Base-by-base conservation (phyloP, 1,284 basidiomycete genomes). In the Fomitopsis betulina region DNA sequence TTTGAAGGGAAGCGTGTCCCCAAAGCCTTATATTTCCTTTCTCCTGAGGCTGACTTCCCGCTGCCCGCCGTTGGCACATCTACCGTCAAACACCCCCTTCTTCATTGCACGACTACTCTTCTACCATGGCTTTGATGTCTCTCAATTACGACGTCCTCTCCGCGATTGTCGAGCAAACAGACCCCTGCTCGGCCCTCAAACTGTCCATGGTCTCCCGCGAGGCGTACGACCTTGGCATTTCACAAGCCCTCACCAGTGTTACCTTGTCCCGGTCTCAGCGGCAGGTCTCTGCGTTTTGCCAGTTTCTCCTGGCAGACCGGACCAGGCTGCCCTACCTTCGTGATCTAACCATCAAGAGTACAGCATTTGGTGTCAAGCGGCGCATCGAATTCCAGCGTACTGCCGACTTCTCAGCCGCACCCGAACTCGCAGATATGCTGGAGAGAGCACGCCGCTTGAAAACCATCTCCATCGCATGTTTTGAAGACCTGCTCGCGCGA, bases 111-210 rank as follows among this genome's bases (percentile, higher is more conserved):
- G 35, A 37, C 40, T 27, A 19, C 27, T 19, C 50, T 7, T 45
- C 43, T 2, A 5, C 19, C 19, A 57, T 60, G 59, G 42, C 57
- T 5, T 23, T 60, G 7, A 56, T 60, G 37, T 51, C 55, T n/a
- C 62, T 63, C 21, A 60, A 64, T 50, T 35, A 57, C 39, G 61
- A 65, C 35, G 53, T 63, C 39, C 58, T 61, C 9, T 51, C 51
- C 25, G 58, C 57, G 25, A 23, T 65, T 25, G 33, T 65, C 1
- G 53, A 51, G 3, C 57, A 58, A 19, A 60, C 61, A 13, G 39
- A 56, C n/a, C 12, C 57, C 1, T 23, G 32, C 15, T 58, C 61
- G 7, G 58, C 60, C 6, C 43, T 60, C 37, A 51, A 27, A 2
- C 59, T 65, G n/a, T 54, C 47, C 3, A 58, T 57, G 50, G 58